Percentiles rank a stretch among this genome's conserved stretches.
These are phyloP conservation scores for Russula lepida DNA, from an alignment of 768 basidiomycete genomes.

Conservation along the genomic window DNA sequence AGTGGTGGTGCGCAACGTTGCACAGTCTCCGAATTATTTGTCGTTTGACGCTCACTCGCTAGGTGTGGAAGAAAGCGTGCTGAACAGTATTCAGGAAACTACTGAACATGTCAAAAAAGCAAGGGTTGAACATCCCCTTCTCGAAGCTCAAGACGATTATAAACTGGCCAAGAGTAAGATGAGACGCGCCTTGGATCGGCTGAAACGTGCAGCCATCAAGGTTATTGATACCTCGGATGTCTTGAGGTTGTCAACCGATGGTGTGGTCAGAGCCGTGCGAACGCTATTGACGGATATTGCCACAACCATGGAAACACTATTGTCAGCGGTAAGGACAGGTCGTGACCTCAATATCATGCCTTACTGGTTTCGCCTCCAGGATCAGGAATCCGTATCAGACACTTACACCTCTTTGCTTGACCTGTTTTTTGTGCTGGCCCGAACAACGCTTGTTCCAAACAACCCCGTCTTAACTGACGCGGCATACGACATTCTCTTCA, in stretches of 20 bases:
- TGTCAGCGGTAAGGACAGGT: not conserved
- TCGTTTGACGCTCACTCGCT: not conserved
- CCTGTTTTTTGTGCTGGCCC: slow-evolving; percentile 46
- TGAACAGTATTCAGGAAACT: slow-evolving; percentile 6
- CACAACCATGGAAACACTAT: not conserved
- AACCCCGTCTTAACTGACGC: slow-evolving; percentile 40
- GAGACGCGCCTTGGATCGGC: slow-evolving; percentile 50
- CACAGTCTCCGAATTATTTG: not conserved
- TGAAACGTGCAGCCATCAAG: slow-evolving; percentile 44
- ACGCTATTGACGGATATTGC: slow-evolving; percentile 32
- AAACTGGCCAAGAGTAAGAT: slow-evolving; percentile 42
- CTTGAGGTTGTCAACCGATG: not conserved
- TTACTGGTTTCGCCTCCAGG: not conserved
- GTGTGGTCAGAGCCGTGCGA: slow-evolving; percentile 11
- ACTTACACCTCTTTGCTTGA: slow-evolving; percentile 44
- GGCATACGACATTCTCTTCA: slow-evolving; percentile 40
- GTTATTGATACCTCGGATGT: slow-evolving; percentile 32
- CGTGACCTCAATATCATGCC: not conserved
- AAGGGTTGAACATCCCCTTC: not conserved
- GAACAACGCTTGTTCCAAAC: slow-evolving; percentile 32
- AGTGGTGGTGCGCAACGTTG: slow-evolving; percentile 5
- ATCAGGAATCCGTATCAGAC: slow-evolving; percentile 23
- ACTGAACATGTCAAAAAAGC: slow-evolving; percentile 5
- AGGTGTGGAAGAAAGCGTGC: slow-evolving; percentile 9
- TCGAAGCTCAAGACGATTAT: slow-evolving; percentile 29